phyloP scores from a whole-genome alignment of 179 eudicot genomes.

The Beta macrorhiza region DNA sequence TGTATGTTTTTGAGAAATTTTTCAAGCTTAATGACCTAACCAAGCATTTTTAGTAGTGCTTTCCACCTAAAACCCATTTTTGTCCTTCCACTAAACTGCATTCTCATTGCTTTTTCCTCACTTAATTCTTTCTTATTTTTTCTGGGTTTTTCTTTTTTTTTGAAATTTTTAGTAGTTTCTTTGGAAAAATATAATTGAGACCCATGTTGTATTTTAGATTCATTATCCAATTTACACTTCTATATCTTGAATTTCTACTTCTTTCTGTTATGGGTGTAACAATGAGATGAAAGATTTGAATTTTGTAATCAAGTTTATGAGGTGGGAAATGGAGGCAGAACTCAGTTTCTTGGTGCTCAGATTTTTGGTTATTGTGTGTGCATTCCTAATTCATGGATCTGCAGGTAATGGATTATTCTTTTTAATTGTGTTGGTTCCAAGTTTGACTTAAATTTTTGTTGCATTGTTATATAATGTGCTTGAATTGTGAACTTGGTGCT shows the following conservation, averaged over 20 bases:
- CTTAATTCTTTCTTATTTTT: constrained; percentile 8
- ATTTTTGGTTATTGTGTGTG: constrained; percentile 37
- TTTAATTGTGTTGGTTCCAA: not conserved
- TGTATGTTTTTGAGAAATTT: not conserved
- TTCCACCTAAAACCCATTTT: constrained; percentile 40
- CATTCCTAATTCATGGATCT: constrained; percentile 49
- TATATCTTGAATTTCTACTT: constrained; percentile 20
- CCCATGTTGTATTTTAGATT: constrained; percentile 30
- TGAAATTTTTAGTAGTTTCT: not conserved
- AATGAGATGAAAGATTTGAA: constrained; percentile 26
- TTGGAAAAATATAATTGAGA: not conserved
- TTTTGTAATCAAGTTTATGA: constrained; percentile 14
- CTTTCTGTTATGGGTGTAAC: constrained; percentile 21
- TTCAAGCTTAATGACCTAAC: constrained; percentile 26
- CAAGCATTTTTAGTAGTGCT: constrained; percentile 35
- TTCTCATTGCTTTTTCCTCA: constrained; percentile 25
- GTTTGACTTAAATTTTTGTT: constrained; percentile 12
- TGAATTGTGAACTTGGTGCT: constrained; percentile 17
- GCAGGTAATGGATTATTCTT: constrained; percentile 55
- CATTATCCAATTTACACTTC: constrained; percentile 14
- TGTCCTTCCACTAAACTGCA: constrained; percentile 27
- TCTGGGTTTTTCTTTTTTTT: not conserved
- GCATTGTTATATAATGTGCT: constrained; percentile 10
- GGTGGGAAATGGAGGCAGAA: constrained; percentile 41
- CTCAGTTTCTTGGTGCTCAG: constrained; percentile 34